Base-by-base conservation (phyloP, 1,284 basidiomycete genomes). In the Cutaneotrichosporon cyanovorans region DNA sequence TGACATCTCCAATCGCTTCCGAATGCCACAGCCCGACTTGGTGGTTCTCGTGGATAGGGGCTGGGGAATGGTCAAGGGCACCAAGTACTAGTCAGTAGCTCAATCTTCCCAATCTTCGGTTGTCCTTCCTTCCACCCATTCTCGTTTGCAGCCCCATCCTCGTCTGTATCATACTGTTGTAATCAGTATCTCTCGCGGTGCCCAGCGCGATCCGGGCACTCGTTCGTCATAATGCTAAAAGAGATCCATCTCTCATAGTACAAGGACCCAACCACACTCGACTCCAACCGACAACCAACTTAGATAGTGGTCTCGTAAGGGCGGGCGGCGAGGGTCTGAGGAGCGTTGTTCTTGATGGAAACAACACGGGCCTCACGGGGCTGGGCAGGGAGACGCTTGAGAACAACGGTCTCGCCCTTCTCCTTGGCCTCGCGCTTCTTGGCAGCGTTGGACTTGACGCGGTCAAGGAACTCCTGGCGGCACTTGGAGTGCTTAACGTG, bases 401-500 rank as follows among this genome's bases (percentile, higher is more conserved):
- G 77, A 70, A 80, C 77, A 50, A 92, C 76, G 56, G 83, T 83
- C 75, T 88, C 91, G 87, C 89, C 90, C 77, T 82, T 87, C 70
- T 78, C 83, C 80, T 86, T 88, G 45, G 90, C 89, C 66, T 80
- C 85, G 61, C 73, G 82, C 72, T 89, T 91, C 63, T 82, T 81
- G 35, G 79, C 80, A 60, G 88, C 86, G 79, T 98, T 99, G 57
- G 78, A 75, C 82, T 95, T 86, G 70, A 98, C 95, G 66, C 93
- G 81, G 76, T 90, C 85, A 67, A 98, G 76, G 79, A 99, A 99
- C 76, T 97, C 92, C 76, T 96, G 86, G 71, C 95, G 84, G 77
- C 93, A 98, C 76, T 91, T 92, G 63, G 93, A 97, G 83, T 98
- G 95, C 68, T 78, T 82, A 76, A 99, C 79, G 80, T 99, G 95